phyloP scores from a whole-genome alignment of 805 yeast genomes.

The Pichia rugopelliculosa region DNA sequence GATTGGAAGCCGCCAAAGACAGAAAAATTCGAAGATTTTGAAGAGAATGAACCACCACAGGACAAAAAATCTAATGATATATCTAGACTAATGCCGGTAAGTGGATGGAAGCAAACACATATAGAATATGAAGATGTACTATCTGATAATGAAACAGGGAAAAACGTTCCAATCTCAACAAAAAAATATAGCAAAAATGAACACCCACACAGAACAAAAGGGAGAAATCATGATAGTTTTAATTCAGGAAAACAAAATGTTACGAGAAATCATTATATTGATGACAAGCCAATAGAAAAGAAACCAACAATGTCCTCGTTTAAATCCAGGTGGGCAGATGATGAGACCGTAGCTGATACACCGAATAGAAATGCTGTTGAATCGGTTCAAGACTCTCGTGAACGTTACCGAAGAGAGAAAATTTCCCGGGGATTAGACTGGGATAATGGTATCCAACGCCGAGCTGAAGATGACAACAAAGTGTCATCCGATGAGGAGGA shows the following conservation, averaged over 20 bases:
- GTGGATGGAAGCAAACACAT: conserved; percentile 6
- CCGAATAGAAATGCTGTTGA: not conserved
- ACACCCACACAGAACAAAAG: not conserved
- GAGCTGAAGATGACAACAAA: not conserved
- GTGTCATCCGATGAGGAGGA: not conserved
- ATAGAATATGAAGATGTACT: conserved; percentile 6
- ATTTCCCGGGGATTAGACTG: not conserved
- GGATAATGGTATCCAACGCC: not conserved
- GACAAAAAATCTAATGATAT: conserved; percentile 4
- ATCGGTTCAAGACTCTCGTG: not conserved
- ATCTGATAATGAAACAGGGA: conserved; percentile 1
- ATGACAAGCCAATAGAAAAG: not conserved
- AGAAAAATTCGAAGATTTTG: conserved; percentile 5
- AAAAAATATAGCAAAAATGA: not conserved
- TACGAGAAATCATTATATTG: not conserved
- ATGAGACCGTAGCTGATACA: not conserved
- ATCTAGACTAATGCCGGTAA: conserved; percentile 9
- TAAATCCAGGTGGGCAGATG: not conserved
- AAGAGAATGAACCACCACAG: not conserved
- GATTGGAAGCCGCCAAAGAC: conserved; percentile 6
- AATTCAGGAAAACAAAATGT: not conserved
- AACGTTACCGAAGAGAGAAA: not conserved
- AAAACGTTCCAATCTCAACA: not conserved
- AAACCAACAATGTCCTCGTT: not conserved
- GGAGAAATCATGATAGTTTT: not conserved